Evolutionary conservation across 768 basidiomycete species (phyloP), one percentile per base, ranked within the genome.

Genomic region (Termitomyces sp.): DNA sequence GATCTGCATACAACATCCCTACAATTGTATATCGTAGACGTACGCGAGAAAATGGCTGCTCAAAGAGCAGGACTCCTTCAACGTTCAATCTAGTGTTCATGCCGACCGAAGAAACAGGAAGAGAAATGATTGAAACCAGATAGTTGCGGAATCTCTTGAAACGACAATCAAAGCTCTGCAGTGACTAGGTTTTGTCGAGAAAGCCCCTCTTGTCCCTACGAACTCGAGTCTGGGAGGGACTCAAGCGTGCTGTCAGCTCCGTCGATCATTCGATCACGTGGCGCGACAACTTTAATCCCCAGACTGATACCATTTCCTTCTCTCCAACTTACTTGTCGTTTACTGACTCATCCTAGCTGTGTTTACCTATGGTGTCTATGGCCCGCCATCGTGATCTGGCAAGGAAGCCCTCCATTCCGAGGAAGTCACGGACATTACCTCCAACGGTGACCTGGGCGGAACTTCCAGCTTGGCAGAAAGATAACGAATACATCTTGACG

Each of bases 31-130:
- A 7, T 41, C 60, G 39, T 41, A 33, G 15, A 65, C 80, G 52
- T 66, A 92, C 91, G 64, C 86, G 77, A 16, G 81, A 82, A 70
- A 93, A 91, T 0, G 90, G 90, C 64, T 94, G 90, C 69, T 94
- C 92, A 60, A 94, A 90, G 57, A 92, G 80, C 67, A 92, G 75
- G 13, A 86, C 74, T 0, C 89, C 90, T 49, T 94, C 92, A 5
- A 81, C 65, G 63, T 86, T 88, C 53, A 89, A 69, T 66, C 86
- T 91, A 69, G 69, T 75, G 24, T 69, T 68, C 80, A 81, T 81
- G 22, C 4, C 34, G 31, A 10, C 18, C 20, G 15, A 41, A 47
- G 33, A 29, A 37, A 46, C 24, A 18, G 29, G 18, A n/a, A 54
- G 5, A 55, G 46, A 37, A 31, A 22, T 45, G 13, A 29, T 20